Evolutionary conservation across 495 filamentous ascomycete genomes (phyloP).

Genomic region (Penicillium herquei): DNA sequence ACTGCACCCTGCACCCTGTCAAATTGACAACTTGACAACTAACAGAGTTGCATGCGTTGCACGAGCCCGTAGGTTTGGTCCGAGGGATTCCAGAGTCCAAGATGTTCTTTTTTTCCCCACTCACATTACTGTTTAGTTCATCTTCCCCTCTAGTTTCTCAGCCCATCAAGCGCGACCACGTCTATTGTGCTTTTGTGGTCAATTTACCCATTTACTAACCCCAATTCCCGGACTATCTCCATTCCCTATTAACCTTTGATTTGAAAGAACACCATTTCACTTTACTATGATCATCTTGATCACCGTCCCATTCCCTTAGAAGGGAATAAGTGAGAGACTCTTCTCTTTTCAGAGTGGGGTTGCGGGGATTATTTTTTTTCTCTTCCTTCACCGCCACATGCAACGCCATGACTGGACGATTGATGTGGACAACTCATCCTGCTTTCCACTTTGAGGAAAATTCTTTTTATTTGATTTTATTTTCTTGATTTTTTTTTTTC

Average conservation of each 20-base stretch:
- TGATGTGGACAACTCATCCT: slow-evolving; percentile 28
- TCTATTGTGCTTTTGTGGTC: neutral
- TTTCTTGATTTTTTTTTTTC: neutral
- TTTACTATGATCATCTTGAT: neutral
- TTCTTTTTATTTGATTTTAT: slow-evolving; percentile 5
- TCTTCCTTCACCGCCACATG: slow-evolving; percentile 45
- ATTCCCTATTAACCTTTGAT: neutral
- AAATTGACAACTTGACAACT: slow-evolving; percentile 2
- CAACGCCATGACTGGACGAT: slow-evolving; percentile 27
- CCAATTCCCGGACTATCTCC: neutral
- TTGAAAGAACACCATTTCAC: no score
- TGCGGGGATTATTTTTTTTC: slow-evolving; percentile 34
- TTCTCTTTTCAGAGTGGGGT: slow-evolving; percentile 31
- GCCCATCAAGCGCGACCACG: slow-evolving; percentile 6
- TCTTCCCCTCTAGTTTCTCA: slow-evolving; percentile 2
- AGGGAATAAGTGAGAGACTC: slow-evolving; percentile 3
- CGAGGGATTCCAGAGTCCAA: slow-evolving; percentile 8
- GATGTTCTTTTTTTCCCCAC: neutral
- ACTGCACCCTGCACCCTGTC: slow-evolving; percentile 6
- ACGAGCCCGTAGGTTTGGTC: slow-evolving; percentile 16
- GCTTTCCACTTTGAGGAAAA: slow-evolving; percentile 25
- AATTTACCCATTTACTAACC: neutral
- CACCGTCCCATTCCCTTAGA: neutral
- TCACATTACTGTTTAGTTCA: neutral
- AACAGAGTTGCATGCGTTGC: slow-evolving; percentile 20